These are phyloP conservation scores for Salix viminalis DNA, from an alignment of 345 rosid species.

Conservation along the genomic window DNA sequence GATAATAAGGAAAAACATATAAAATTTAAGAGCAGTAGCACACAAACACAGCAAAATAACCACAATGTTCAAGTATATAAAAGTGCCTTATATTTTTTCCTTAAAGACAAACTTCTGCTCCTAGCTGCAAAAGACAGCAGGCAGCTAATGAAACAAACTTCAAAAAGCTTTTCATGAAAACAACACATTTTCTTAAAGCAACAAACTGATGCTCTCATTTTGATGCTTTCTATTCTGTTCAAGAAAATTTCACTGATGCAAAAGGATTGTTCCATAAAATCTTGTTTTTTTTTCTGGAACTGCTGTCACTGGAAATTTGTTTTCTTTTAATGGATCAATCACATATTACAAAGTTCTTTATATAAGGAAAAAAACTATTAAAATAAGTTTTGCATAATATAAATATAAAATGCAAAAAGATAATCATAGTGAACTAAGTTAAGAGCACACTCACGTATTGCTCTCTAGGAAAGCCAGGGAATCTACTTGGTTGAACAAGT, in stretches of 20 bases:
- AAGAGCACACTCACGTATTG: slow-evolving; percentile 54
- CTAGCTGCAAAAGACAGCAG: neutral
- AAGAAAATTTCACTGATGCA: neutral
- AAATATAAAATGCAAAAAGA: neutral
- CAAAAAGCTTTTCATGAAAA: neutral
- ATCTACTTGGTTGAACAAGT: slow-evolving; percentile 76
- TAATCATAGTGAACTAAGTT: neutral
- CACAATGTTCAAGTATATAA: neutral
- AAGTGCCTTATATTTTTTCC: neutral
- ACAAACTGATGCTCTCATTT: neutral
- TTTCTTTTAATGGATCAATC: neutral
- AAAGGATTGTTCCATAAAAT: neutral
- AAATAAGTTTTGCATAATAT: neutral
- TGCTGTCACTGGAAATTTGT: neutral
- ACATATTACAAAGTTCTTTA: neutral
- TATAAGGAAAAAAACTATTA: neutral
- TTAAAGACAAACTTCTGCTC: neutral
- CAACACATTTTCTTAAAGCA: neutral
- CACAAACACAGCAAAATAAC: neutral
- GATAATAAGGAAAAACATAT: neutral
- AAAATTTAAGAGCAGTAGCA: neutral
- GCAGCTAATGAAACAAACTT: neutral
- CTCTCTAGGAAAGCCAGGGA: slow-evolving; percentile 77
- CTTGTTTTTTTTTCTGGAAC: neutral
- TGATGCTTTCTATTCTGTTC: neutral